These are phyloP conservation scores for Xenosphaeropsis pyriputrescens DNA, from an alignment of 2,329 filamentous ascomycete species.

Conservation along the genomic window DNA sequence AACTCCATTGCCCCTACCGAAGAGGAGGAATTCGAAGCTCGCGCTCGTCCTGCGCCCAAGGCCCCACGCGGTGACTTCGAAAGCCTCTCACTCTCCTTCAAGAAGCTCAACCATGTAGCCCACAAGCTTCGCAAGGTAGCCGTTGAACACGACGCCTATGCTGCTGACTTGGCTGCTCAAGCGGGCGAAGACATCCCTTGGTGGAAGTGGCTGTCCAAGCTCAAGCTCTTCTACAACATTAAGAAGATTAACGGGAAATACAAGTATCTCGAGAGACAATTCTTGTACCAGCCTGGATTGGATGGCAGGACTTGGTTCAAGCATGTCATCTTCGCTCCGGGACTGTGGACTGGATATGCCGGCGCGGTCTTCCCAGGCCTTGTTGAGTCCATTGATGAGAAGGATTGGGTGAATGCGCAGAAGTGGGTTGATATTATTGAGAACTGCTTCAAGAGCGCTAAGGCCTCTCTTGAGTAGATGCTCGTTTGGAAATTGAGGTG, in stretches of 20 bases:
- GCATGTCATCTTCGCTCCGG: conserved; percentile 85
- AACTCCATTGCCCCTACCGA: conserved; percentile 8
- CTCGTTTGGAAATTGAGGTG: no score
- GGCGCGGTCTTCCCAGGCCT: conserved; percentile 54
- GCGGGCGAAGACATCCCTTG: conserved; percentile 48
- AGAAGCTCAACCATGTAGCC: conserved; percentile 2
- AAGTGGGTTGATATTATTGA: conserved; percentile 47
- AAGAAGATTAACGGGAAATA: conserved; percentile 63
- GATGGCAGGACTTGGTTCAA: conserved; percentile 83
- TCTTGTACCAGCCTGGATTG: conserved; percentile 61
- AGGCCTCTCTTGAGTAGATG: conserved; percentile 19
- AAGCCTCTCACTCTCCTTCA: conserved; percentile 12
- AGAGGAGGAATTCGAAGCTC: conserved; percentile 13
- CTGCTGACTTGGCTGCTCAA: conserved; percentile 20
- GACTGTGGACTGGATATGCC: conserved; percentile 81
- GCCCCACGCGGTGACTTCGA: conserved; percentile 8
- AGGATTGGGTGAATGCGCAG: conserved; percentile 40
- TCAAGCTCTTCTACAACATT: conserved; percentile 48
- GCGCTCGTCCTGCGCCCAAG: conserved; percentile 10
- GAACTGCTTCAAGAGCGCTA: conserved; percentile 30
- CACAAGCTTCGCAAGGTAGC: conserved; percentile 11
- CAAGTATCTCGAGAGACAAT: conserved; percentile 69
- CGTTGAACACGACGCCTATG: conserved; percentile 10
- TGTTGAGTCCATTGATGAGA: conserved; percentile 44
- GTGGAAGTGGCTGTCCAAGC: conserved; percentile 61